phyloP scores from a whole-genome alignment of 176 grass and related monocot genomes.

The Zoysia japonica region DNA sequence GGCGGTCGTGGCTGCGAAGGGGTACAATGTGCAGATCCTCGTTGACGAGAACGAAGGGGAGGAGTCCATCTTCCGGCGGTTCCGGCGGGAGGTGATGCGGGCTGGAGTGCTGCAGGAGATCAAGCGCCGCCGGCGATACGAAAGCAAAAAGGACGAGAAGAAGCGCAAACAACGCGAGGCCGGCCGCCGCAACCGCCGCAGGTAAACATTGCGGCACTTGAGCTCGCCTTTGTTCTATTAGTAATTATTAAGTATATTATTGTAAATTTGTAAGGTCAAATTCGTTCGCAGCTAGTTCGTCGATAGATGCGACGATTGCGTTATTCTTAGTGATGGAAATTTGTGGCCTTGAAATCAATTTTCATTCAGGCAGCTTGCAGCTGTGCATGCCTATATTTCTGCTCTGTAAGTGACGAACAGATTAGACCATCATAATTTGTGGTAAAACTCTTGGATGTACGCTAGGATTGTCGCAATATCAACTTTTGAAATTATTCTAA shows the following conservation, averaged over 20 bases:
- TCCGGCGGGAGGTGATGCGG: constrained; percentile 82
- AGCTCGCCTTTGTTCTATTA: neutral
- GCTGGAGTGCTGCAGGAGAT: constrained; percentile 79
- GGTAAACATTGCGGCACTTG: constrained; percentile 22
- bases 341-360: neutral
- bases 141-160: constrained; percentile 75
- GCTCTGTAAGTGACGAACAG: neutral
- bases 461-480: no score
- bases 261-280: neutral
- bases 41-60: constrained; percentile 82
- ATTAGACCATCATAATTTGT: neutral
- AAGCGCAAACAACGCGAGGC: constrained; percentile 77
- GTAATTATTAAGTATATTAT: neutral
- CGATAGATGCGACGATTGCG: neutral
- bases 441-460: no score
- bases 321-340: neutral
- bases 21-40: constrained; percentile 86
- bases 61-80: constrained; percentile 68
- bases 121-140: constrained; percentile 76
- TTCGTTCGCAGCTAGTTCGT: neutral
- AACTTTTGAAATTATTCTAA: neutral
- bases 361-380: neutral
- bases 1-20: constrained; percentile 41
- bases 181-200: constrained; percentile 61
- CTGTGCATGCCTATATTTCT: neutral